Conservation (phyloP, 169 alveolate species). For the Plasmodium gaboni region DNA sequence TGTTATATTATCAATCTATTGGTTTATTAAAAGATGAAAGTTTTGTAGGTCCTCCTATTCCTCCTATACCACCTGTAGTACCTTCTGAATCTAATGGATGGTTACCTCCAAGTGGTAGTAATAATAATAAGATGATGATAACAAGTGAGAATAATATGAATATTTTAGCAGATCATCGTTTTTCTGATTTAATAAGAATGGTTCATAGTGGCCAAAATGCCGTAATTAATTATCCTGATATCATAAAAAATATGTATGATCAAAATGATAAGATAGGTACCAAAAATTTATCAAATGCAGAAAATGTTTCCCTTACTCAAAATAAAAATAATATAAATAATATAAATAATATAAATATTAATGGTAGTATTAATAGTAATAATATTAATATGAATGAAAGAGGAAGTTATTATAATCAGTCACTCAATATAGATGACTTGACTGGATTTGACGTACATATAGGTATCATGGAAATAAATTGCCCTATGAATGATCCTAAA, state of each 20-base stretch:
- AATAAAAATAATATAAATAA: neutral
- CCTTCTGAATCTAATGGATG: constrained; percentile 70
- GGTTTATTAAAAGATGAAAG: constrained; percentile 60
- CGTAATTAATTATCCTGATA: neutral
- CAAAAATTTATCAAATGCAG: neutral
- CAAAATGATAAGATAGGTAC: neutral
- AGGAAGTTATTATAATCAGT: neutral
- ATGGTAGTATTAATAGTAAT: neutral
- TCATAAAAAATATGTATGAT: neutral
- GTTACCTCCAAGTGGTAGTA: constrained; percentile 49
- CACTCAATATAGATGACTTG: constrained; percentile 24
- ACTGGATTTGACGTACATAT: constrained; percentile 30
- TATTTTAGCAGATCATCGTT: constrained; percentile 7
- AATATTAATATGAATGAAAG: neutral
- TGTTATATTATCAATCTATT: constrained; percentile 82
- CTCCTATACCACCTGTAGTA: constrained; percentile 69
- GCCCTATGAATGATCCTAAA: constrained; percentile 47
- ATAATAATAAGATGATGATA: neutral
- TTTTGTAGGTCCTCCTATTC: constrained; percentile 61
- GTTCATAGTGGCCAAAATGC: too few species aligned
- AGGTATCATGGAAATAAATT: constrained; percentile 34
- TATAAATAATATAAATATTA: constrained; percentile 3
- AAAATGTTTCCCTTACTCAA: neutral
- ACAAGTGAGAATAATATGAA: neutral
- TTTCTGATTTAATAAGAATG: constrained; percentile 12